Evolutionary conservation across 768 basidiomycete genomes (phyloP).

Genomic region (Mycena epipterygia): DNA sequence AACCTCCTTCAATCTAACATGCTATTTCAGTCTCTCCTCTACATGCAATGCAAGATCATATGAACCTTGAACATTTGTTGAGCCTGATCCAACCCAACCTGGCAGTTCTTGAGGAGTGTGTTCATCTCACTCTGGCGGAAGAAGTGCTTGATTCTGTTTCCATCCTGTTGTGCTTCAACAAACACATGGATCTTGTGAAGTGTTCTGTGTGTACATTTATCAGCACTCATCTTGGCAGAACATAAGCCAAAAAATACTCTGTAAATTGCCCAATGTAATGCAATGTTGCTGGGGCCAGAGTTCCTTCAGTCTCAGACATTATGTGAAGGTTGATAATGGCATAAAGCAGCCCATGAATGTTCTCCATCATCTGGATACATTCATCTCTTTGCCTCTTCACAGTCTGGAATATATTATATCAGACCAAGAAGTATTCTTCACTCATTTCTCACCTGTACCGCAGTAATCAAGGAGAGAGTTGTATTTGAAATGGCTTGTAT

Average conservation of each 20-base stretch:
- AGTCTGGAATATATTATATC: neutral
- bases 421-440: too few relatives aligned
- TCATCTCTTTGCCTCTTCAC: neutral
- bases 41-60: neutral
- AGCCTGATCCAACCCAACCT: neutral
- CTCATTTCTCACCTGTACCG: neutral
- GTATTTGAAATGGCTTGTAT: too few relatives aligned
- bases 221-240: too few relatives aligned
- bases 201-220: neutral
- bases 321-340: neutral
- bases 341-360: neutral
- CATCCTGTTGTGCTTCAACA: too few relatives aligned
- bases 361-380: neutral
- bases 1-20: neutral
- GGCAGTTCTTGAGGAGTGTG: too few relatives aligned
- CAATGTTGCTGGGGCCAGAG: neutral
- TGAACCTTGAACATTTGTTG: neutral
- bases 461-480: neutral
- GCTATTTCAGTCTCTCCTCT: neutral
- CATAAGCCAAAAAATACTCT: neutral
- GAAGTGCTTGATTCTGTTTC: too few relatives aligned
- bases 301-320: neutral
- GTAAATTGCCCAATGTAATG: neutral
- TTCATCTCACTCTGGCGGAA: too few relatives aligned
- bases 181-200: slow-evolving; percentile 2